Percentiles rank a stretch among this genome's conserved stretches.
These are phyloP conservation scores for Penicillium silybi DNA, from an alignment of 495 filamentous ascomycete species.

Conservation along the genomic window DNA sequence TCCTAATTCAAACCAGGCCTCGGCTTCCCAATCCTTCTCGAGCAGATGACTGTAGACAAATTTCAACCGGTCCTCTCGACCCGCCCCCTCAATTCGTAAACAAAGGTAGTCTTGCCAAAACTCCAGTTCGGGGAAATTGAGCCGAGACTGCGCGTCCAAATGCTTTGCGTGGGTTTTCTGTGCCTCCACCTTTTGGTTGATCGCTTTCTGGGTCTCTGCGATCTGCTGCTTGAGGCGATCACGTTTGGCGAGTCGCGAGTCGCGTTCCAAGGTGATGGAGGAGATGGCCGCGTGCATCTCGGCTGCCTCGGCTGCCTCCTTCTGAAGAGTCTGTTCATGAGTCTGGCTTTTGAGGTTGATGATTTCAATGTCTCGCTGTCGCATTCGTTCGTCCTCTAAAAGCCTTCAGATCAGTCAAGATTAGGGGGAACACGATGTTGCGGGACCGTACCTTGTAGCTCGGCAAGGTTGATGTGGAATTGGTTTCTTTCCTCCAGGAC, in stretches of 20 bases:
- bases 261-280: conserved; percentile 68
- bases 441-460: conserved; percentile 70
- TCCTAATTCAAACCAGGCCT: conserved; percentile 90
- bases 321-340: conserved; percentile 74
- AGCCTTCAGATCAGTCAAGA: background rate
- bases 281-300: conserved; percentile 84
- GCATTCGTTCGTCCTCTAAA: conserved; percentile 85
- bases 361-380: conserved; percentile 81
- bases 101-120: conserved; percentile 94
- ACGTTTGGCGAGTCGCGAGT: conserved; percentile 66
- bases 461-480: conserved; percentile 84
- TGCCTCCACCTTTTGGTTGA: conserved; percentile 56
- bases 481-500: conserved; percentile 91
- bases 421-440: background rate
- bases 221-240: conserved; percentile 77
- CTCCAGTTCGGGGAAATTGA: conserved; percentile 85
- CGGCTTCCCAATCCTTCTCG: conserved; percentile 82
- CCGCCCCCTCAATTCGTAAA: conserved; percentile 84
- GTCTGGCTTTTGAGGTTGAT: conserved; percentile 69
- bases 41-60: conserved; percentile 83
- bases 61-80: conserved; percentile 77
- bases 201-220: conserved; percentile 65
- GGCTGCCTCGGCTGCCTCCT: conserved; percentile 79
- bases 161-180: conserved; percentile 60
- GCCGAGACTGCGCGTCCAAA: conserved; percentile 72